Evolutionary conservation across 2,329 filamentous ascomycete species (phyloP).

Genomic region (Hymenotorrendiella dingleyae): DNA sequence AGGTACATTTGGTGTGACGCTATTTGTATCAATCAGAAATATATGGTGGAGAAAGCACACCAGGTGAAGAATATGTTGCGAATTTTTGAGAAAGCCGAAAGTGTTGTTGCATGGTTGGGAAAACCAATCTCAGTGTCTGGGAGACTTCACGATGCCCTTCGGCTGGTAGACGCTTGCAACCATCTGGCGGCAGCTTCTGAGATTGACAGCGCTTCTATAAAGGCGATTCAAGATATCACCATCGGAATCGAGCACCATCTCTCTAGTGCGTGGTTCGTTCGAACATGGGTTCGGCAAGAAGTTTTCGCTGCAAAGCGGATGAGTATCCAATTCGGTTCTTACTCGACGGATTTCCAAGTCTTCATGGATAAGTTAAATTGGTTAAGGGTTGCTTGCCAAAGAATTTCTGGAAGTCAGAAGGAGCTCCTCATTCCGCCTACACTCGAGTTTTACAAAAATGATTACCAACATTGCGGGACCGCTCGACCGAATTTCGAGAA

Average conservation of each 20-base stretch:
- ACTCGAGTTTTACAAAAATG: not conserved
- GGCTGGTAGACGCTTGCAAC: not conserved
- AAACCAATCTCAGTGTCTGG: not conserved
- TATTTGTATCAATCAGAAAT: slow-evolving; percentile 27
- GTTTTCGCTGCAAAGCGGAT: not conserved
- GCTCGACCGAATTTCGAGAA: slow-evolving; percentile 1
- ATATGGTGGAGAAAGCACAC: slow-evolving; percentile 19
- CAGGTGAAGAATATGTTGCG: slow-evolving; percentile 26
- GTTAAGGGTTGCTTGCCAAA: not conserved
- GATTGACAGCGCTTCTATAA: not conserved
- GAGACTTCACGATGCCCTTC: not conserved
- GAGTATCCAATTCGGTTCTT: not conserved
- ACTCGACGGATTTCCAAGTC: not conserved
- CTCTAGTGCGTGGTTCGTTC: not conserved
- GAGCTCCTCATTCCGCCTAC: too few relatives aligned
- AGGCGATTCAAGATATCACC: not conserved
- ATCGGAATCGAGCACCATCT: not conserved
- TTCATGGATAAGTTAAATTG: not conserved
- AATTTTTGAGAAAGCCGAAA: slow-evolving; percentile 24
- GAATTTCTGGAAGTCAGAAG: too few relatives aligned
- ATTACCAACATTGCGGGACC: slow-evolving; percentile 5
- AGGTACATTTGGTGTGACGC: slow-evolving; percentile 26
- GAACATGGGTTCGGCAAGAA: slow-evolving; percentile 6
- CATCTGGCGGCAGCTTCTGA: not conserved
- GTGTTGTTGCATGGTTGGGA: slow-evolving; percentile 29